Percentiles rank a stretch among this genome's conserved stretches.
Conservation (phyloP, 768 basidiomycete genomes). For the Termitomyces sp. region DNA sequence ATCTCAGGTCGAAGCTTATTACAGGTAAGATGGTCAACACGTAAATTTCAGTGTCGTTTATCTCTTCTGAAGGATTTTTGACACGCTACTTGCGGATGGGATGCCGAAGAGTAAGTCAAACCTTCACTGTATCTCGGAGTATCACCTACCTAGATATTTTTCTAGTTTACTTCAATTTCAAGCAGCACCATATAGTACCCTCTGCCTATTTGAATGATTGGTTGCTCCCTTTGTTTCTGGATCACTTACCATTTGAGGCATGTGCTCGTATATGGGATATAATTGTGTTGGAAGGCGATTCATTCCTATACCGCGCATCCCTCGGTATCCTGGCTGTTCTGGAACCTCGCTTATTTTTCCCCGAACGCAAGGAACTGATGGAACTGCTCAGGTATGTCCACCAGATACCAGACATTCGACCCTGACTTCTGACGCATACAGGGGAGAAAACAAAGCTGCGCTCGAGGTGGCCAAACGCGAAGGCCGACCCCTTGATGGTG, state of each 20-base stretch:
- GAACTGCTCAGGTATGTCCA: slow-evolving; percentile 66
- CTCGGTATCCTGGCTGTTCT: slow-evolving; percentile 81
- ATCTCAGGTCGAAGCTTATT: slow-evolving; percentile 82
- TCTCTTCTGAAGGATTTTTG: slow-evolving; percentile 67
- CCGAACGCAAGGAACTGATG: slow-evolving; percentile 73
- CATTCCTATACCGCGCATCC: slow-evolving; percentile 82
- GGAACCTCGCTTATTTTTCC: slow-evolving; percentile 86
- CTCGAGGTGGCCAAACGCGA: slow-evolving; percentile 80
- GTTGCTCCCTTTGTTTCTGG: slow-evolving; percentile 76
- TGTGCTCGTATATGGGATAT: slow-evolving; percentile 91
- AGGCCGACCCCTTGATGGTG: slow-evolving; percentile 56
- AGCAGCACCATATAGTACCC: slow-evolving; percentile 88
- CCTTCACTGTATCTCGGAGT: neutral
- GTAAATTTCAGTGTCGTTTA: neutral
- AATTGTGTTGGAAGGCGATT: slow-evolving; percentile 81
- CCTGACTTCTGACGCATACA: slow-evolving; percentile 21
- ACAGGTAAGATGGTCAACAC: slow-evolving; percentile 50
- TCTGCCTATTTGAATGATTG: slow-evolving; percentile 80
- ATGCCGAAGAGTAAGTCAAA: slow-evolving; percentile 84
- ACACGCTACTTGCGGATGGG: slow-evolving; percentile 85
- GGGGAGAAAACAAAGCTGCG: slow-evolving; percentile 82
- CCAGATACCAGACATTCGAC: neutral
- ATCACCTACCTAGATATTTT: neutral
- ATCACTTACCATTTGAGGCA: slow-evolving; percentile 89
- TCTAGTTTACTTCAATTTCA: slow-evolving; percentile 90